Conservation (phyloP, 768 basidiomycete species). For the Boletus vermiculosoides region DNA sequence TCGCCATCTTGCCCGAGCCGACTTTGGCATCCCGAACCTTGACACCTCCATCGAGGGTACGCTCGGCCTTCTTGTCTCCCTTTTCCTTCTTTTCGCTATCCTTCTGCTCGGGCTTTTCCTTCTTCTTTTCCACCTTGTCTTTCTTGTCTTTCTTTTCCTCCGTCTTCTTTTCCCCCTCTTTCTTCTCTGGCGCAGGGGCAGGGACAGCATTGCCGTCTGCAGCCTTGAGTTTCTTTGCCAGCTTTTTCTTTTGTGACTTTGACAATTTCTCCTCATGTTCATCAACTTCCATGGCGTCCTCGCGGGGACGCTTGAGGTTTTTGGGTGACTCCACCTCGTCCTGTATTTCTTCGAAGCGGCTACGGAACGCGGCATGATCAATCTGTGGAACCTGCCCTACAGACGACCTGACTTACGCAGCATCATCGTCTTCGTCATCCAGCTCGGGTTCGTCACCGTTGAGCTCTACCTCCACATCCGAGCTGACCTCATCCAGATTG, state of each 20-base stretch:
- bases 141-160: conserved; percentile 55
- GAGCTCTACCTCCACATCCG: conserved; percentile 80
- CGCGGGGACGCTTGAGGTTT: conserved; percentile 67
- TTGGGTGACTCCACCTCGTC: conserved; percentile 40
- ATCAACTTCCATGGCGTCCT: conserved; percentile 49
- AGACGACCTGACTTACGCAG: conserved; percentile 37
- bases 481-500: conserved; percentile 73
- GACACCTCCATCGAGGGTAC: conserved; percentile 63
- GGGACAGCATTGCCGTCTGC: conserved; percentile 48
- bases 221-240: conserved; percentile 71
- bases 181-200: conserved; percentile 22
- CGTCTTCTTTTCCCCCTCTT: conserved; percentile 36
- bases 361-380: neutral
- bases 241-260: conserved; percentile 59
- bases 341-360: conserved; percentile 73
- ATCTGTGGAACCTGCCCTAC: neutral
- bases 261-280: conserved; percentile 39
- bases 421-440: conserved; percentile 44
- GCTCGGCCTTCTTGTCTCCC: conserved; percentile 28
- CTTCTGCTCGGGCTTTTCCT: conserved; percentile 34
- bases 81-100: conserved; percentile 30
- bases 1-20: conserved; percentile 84
- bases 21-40: conserved; percentile 72
- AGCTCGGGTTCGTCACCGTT: conserved; percentile 59
- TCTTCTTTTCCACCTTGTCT: conserved; percentile 33